Conservation (phyloP, 2,329 filamentous ascomycete genomes). For the Grosmannia clavigera region DNA sequence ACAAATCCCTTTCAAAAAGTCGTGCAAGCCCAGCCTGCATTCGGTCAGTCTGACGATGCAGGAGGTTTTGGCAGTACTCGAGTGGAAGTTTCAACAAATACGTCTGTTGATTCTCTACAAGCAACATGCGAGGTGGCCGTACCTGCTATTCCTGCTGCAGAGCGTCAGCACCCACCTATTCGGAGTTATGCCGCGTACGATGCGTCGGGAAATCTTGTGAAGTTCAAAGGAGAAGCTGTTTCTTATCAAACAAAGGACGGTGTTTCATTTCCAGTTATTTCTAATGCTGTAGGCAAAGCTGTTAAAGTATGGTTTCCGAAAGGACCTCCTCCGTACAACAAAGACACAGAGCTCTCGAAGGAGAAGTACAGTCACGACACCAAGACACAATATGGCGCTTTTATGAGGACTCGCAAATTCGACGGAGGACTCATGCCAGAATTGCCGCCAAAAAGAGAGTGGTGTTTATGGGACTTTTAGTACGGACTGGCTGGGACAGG, state of each 20-base stretch:
- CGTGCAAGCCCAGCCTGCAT: background rate
- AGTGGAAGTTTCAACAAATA: background rate
- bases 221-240: conserved; percentile 21
- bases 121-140: background rate
- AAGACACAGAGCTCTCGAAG: conserved; percentile 46
- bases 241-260: conserved; percentile 27
- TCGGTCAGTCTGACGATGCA: conserved; percentile 5
- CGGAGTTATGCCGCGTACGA: conserved; percentile 17
- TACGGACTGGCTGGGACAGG: background rate
- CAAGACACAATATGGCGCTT: conserved; percentile 50
- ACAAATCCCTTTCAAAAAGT: conserved; percentile 7
- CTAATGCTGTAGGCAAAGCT: conserved; percentile 13
- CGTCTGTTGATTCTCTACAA: background rate
- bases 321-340: conserved; percentile 51
- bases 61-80: conserved; percentile 1
- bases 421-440: conserved; percentile 60
- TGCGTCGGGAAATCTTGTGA: conserved; percentile 13
- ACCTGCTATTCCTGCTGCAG: conserved; percentile 9
- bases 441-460: conserved; percentile 66
- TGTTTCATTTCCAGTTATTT: conserved; percentile 16
- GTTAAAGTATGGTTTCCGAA: conserved; percentile 62
- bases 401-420: conserved; percentile 56
- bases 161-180: conserved; percentile 19
- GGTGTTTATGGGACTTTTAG: conserved; percentile 60
- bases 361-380: conserved; percentile 32